Conservation (phyloP, 2,329 filamentous ascomycete genomes). For the Neonectria punicea region DNA sequence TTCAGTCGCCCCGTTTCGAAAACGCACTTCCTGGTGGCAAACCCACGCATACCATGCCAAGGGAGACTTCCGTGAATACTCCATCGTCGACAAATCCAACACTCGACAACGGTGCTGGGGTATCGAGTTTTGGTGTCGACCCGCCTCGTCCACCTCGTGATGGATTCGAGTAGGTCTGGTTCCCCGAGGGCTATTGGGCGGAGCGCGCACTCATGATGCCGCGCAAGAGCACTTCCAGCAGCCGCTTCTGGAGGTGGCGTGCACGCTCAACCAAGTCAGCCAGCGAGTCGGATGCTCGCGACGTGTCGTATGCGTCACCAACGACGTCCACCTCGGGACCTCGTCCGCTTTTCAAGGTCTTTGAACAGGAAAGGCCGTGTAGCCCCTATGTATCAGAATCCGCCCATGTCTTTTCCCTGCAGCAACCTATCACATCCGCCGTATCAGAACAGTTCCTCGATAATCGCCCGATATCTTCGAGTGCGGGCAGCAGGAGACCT, state of each 20-base stretch:
- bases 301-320: conserved; percentile 39
- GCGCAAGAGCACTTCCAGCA: conserved; percentile 47
- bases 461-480: conserved; percentile 15
- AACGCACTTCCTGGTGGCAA: neutral
- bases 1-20: conserved; percentile 1
- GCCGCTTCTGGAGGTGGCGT: conserved; percentile 54
- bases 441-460: conserved; percentile 24
- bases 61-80: conserved; percentile 17
- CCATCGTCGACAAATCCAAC: conserved; percentile 12
- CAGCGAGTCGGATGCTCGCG: conserved; percentile 47
- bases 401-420: conserved; percentile 60
- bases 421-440: conserved; percentile 43
- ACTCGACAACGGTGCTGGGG: neutral
- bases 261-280: conserved; percentile 50
- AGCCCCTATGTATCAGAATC: conserved; percentile 61
- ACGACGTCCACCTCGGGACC: conserved; percentile 35
- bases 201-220: conserved; percentile 56
- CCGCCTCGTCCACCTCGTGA: conserved; percentile 65
- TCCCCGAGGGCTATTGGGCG: conserved; percentile 71
- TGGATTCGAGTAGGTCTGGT: conserved; percentile 72
- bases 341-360: conserved; percentile 19
- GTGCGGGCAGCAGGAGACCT: neutral
- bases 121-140: conserved; percentile 52
- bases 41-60: conserved; percentile 18
- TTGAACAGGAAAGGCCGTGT: conserved; percentile 36